A percentile compares a stretch with the other conserved stretches of the same genome.
These are phyloP conservation scores for Dryas octopetala DNA, from an alignment of 306 rosid genomes.

Conservation along the genomic window DNA sequence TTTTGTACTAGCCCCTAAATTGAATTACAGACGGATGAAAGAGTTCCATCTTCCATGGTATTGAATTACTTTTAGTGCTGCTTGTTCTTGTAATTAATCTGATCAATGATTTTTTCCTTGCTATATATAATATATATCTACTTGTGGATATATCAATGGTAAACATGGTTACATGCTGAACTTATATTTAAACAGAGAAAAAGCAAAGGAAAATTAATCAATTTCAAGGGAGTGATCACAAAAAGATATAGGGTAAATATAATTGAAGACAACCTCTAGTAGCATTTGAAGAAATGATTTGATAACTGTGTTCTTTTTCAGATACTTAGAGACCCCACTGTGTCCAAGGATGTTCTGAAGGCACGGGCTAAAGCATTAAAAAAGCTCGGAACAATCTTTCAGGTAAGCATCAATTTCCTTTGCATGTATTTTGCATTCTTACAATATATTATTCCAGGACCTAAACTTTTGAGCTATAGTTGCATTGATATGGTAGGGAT, in stretches of 20 bases:
- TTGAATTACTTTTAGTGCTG: neutral
- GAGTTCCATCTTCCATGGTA: neutral
- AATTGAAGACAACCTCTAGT: neutral
- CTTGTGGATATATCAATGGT: neutral
- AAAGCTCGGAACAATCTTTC: conserved; percentile 78
- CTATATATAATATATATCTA: neutral
- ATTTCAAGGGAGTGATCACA: neutral
- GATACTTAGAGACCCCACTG: conserved; percentile 81
- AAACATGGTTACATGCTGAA: neutral
- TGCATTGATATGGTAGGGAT: neutral
- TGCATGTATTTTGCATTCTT: neutral
- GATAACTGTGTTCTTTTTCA: conserved; percentile 30
- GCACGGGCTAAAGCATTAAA: conserved; percentile 65
- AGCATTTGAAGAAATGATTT: neutral
- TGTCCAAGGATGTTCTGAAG: conserved; percentile 66
- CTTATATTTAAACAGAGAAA: neutral
- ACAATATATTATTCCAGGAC: neutral
- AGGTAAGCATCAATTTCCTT: conserved; percentile 53
- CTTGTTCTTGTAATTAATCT: neutral
- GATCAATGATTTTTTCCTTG: neutral
- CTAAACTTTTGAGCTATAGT: neutral
- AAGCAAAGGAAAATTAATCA: neutral
- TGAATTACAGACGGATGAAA: neutral
- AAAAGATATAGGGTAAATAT: neutral
- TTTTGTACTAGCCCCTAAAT: neutral